Evolutionary conservation across 2,329 filamentous ascomycete species (phyloP).

Genomic region (Bipolaris gigantea): DNA sequence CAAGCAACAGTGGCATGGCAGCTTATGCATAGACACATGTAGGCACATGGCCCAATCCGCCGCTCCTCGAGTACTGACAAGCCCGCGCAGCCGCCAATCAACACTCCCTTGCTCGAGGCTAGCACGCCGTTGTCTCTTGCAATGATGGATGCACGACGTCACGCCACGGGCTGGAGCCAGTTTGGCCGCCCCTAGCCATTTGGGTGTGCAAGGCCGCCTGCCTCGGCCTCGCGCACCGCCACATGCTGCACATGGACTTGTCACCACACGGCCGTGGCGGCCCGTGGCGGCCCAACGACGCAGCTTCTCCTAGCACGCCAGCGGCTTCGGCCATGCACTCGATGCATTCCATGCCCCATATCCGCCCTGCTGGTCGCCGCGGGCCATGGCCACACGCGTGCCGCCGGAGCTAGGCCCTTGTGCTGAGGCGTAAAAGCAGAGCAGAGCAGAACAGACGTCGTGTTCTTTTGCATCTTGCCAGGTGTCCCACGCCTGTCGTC

Average conservation of each 20-base stretch:
- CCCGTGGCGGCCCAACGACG: not conserved
- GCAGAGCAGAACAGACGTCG: not conserved
- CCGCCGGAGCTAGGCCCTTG: conserved; percentile 8
- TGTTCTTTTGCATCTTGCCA: not conserved
- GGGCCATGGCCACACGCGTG: conserved; percentile 3
- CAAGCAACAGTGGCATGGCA: not conserved
- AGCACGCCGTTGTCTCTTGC: not conserved
- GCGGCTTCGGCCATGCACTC: not conserved
- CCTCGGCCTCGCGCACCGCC: not conserved
- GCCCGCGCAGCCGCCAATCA: not conserved
- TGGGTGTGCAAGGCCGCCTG: not conserved
- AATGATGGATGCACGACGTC: not conserved
- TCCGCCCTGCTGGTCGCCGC: not conserved
- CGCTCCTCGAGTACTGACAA: not conserved
- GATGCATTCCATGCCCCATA: not conserved
- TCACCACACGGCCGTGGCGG: not conserved
- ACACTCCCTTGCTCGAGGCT: not conserved
- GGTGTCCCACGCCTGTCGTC: not conserved
- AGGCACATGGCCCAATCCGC: not conserved
- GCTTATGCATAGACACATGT: too few species aligned
- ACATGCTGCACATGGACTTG: not conserved
- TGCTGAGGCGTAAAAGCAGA: not conserved
- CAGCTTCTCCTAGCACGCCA: not conserved
- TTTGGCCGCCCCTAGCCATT: too few species aligned
- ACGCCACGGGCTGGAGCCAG: not conserved